Conservation (phyloP, 306 rosid genomes). For the Amphicarpaea edgeworthii region DNA sequence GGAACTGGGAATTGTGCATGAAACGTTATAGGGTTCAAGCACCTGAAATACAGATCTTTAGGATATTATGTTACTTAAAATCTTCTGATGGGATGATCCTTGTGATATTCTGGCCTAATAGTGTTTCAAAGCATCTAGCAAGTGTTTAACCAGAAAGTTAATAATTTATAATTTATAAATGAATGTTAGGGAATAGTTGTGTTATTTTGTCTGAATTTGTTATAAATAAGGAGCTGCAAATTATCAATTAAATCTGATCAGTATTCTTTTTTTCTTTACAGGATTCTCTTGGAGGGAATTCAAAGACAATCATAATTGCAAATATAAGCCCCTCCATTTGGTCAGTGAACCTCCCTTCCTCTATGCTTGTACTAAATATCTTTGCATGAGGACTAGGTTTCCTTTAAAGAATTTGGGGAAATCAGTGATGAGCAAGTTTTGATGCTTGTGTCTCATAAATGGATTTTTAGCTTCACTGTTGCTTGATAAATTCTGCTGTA, state of each 20-base stretch:
- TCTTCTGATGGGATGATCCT: slow-evolving; percentile 27
- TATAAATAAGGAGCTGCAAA: neutral
- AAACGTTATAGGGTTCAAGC: slow-evolving; percentile 20
- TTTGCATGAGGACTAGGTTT: slow-evolving; percentile 25
- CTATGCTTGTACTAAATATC: slow-evolving; percentile 29
- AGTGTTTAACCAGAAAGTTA: neutral
- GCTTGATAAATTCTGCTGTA: slow-evolving; percentile 1
- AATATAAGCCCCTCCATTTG: slow-evolving; percentile 91
- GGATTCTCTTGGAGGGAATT: slow-evolving; percentile 98
- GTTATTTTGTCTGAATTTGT: slow-evolving; percentile 12
- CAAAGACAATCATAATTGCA: slow-evolving; percentile 92
- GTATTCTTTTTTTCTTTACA: slow-evolving; percentile 55
- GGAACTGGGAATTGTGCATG: neutral
- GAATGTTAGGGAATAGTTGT: neutral
- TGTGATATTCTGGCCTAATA: slow-evolving; percentile 27
- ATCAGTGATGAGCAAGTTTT: slow-evolving; percentile 8
- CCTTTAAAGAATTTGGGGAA: slow-evolving; percentile 13
- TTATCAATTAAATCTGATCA: slow-evolving; percentile 38
- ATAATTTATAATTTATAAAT: slow-evolving; percentile 16
- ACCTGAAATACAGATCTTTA: slow-evolving; percentile 25
- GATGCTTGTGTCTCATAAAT: neutral
- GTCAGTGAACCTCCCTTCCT: slow-evolving; percentile 58
- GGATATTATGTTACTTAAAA: slow-evolving; percentile 8
- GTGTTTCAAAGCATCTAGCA: slow-evolving; percentile 19
- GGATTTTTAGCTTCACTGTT: slow-evolving; percentile 11